phyloP scores from a whole-genome alignment of 1,284 basidiomycete genomes.

The Sanghuangporus weigelae region DNA sequence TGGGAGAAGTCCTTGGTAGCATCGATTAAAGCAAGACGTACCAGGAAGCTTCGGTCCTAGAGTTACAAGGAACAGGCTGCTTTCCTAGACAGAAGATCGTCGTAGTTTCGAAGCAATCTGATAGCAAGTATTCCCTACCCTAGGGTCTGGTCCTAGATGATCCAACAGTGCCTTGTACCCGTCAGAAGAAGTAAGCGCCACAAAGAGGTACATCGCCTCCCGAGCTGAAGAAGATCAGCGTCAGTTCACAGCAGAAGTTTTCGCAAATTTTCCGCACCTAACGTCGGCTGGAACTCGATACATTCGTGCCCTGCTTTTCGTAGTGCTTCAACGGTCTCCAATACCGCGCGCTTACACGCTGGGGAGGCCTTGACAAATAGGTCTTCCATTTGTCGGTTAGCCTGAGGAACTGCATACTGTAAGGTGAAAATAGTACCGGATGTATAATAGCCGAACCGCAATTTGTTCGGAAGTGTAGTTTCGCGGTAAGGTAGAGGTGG shows the following conservation, averaged over 20 bases:
- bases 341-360: slow-evolving; percentile 72
- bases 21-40: slow-evolving; percentile 21
- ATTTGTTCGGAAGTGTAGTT: slow-evolving; percentile 45
- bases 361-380: slow-evolving; percentile 68
- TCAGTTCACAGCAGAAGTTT: not conserved
- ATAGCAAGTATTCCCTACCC: slow-evolving; percentile 31
- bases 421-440: slow-evolving; percentile 34
- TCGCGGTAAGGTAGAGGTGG: slow-evolving; percentile 60
- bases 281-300: slow-evolving; percentile 53
- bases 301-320: slow-evolving; percentile 72
- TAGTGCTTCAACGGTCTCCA: slow-evolving; percentile 70
- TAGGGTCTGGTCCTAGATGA: slow-evolving; percentile 65
- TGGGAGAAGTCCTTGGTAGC: slow-evolving; percentile 37
- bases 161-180: slow-evolving; percentile 69
- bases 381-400: slow-evolving; percentile 37
- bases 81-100: slow-evolving; percentile 35
- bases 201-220: slow-evolving; percentile 58
- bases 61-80: slow-evolving; percentile 51
- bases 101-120: not conserved
- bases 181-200: slow-evolving; percentile 68
- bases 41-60: slow-evolving; percentile 58
- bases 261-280: slow-evolving; percentile 31
- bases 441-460: slow-evolving; percentile 71
- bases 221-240: slow-evolving; percentile 29
- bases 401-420: not conserved